Evolutionary conservation across 305 asterid genomes (phyloP).

Genomic region (Caryopteris hybrid): DNA sequence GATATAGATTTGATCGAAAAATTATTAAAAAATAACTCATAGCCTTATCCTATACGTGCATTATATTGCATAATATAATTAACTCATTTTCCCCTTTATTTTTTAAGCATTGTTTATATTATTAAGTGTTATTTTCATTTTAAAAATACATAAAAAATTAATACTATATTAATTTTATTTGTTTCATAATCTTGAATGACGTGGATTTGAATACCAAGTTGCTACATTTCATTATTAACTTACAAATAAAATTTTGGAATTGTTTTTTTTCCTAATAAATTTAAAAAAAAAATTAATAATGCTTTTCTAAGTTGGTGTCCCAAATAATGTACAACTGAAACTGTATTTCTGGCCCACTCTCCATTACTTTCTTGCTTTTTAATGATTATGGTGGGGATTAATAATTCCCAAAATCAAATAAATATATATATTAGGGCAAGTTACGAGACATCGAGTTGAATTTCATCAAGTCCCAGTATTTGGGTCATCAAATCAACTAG

Average conservation of each 20-base stretch:
- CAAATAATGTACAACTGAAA: background rate
- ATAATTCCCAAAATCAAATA: background rate
- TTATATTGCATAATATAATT: too few relatives aligned
- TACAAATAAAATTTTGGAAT: background rate
- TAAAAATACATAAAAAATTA: too few relatives aligned
- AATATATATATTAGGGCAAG: background rate
- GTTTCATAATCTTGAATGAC: too few relatives aligned
- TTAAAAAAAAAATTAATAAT: background rate
- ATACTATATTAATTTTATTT: too few relatives aligned
- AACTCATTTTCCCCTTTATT: too few relatives aligned
- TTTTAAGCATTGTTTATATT: too few relatives aligned
- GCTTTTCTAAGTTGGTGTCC: background rate
- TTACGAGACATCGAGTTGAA: slow-evolving; percentile 16
- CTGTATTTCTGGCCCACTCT: slow-evolving; percentile 23
- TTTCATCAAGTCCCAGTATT: slow-evolving; percentile 8
- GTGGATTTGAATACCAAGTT: too few relatives aligned
- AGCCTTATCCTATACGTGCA: too few relatives aligned
- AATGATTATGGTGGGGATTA: slow-evolving; percentile 23
- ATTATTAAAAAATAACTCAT: too few relatives aligned
- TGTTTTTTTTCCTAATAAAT: too few relatives aligned
- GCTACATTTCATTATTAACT: background rate
- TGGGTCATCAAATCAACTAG: slow-evolving; percentile 24
- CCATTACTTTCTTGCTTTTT: slow-evolving; percentile 10
- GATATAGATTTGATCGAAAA: too few relatives aligned
- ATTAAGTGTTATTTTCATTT: too few relatives aligned